These are phyloP conservation scores for Candida suzukii DNA, from an alignment of 805 yeast species.

Conservation along the genomic window DNA sequence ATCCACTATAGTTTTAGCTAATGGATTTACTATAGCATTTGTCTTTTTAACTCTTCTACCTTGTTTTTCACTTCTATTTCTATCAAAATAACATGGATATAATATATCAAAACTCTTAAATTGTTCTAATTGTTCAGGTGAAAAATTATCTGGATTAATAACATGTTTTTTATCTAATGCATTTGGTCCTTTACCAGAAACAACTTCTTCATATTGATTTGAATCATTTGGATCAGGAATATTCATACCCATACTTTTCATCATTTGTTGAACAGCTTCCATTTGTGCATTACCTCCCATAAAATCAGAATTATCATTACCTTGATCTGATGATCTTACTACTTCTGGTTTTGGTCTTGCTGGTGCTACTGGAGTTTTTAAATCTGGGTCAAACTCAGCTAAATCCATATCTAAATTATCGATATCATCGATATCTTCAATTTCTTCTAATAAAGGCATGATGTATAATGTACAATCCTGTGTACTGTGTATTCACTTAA, in stretches of 20 bases:
- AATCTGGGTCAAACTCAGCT: constrained; percentile 76
- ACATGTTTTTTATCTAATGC: constrained; percentile 4
- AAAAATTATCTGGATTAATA: constrained; percentile 21
- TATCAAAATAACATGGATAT: constrained; percentile 92
- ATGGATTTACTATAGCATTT: constrained; percentile 78
- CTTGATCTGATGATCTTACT: constrained; percentile 50
- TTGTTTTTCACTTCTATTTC: constrained; percentile 60
- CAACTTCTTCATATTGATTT: constrained; percentile 5
- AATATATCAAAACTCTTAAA: constrained; percentile 64
- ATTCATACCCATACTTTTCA: constrained; percentile 18
- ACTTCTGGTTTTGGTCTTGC: constrained; percentile 49
- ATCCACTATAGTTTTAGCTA: constrained; percentile 76
- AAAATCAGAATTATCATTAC: constrained; percentile 20
- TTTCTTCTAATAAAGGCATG: constrained; percentile 70
- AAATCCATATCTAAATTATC: constrained; percentile 92
- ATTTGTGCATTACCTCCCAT: constrained; percentile 3
- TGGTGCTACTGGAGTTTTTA: constrained; percentile 68
- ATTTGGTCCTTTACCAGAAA: constrained; percentile 6
- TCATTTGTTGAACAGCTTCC: constrained; percentile 9
- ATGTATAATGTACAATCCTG: constrained; percentile 2
- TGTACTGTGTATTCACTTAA: too few species aligned
- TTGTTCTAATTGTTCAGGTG: constrained; percentile 54
- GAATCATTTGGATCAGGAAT: constrained; percentile 16
- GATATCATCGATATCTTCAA: constrained; percentile 72
- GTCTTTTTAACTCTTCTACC: constrained; percentile 74